These are phyloP conservation scores for Globisporangium middletonii DNA, from an alignment of 352 stramenopile species.

Conservation along the genomic window DNA sequence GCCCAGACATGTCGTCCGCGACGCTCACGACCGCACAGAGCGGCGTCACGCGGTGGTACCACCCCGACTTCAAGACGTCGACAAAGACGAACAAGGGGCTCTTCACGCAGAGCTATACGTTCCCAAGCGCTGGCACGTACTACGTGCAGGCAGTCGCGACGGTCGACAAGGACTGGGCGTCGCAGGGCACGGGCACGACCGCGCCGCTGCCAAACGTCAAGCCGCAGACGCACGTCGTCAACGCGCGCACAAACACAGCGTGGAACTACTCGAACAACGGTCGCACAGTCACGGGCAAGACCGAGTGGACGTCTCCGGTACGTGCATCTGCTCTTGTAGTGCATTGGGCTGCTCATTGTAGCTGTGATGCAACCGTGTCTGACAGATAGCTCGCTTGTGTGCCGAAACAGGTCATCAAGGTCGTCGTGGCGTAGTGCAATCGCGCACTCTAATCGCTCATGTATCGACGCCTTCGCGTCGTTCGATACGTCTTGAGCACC, in stretches of 20 bases:
- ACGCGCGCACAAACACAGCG: constrained; percentile 52
- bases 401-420: constrained; percentile 9
- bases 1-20: constrained; percentile 16
- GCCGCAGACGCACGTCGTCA: constrained; percentile 70
- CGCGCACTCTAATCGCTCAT: background rate
- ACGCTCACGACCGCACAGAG: constrained; percentile 27
- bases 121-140: constrained; percentile 35
- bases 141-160: constrained; percentile 52
- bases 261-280: constrained; percentile 54
- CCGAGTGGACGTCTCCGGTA: constrained; percentile 45
- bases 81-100: constrained; percentile 40
- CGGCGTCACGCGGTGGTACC: constrained; percentile 60
- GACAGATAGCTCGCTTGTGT: background rate
- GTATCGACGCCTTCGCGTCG: background rate
- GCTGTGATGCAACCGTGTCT: background rate
- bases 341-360: background rate
- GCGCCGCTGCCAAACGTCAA: constrained; percentile 34
- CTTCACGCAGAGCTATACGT: constrained; percentile 33
- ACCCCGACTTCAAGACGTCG: constrained; percentile 32
- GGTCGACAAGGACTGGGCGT: constrained; percentile 61
- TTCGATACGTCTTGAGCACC: background rate
- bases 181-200: constrained; percentile 33
- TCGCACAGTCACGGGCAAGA: constrained; percentile 41
- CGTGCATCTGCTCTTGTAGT: background rate
- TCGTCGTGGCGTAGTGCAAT: constrained; percentile 15